A percentile compares a stretch with the other conserved stretches of the same genome.
Evolutionary conservation across 768 basidiomycete species (phyloP).

Genomic region (Roridomyces roridus): DNA sequence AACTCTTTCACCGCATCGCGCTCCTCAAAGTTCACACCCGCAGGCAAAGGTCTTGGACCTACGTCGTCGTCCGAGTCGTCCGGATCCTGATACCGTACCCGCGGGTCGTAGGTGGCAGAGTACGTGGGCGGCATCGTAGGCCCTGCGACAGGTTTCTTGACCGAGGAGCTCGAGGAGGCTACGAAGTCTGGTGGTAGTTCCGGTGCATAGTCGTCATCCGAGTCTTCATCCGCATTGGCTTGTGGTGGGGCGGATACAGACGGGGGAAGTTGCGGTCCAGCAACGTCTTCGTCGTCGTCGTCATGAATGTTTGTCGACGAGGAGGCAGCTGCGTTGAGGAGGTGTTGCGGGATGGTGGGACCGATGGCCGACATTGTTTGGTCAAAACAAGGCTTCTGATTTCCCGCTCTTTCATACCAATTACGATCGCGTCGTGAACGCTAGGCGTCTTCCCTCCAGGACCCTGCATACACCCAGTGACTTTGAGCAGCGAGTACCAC

Average conservation of each 20-base stretch:
- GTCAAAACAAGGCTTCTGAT: neutral
- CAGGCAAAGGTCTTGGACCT: slow-evolving; percentile 81
- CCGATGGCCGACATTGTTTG: slow-evolving; percentile 57
- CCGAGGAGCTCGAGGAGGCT: slow-evolving; percentile 43
- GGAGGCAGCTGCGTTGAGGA: slow-evolving; percentile 27
- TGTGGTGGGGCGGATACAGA: slow-evolving; percentile 10
- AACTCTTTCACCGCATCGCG: slow-evolving; percentile 82
- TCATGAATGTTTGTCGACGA: slow-evolving; percentile 19
- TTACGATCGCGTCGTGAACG: no score
- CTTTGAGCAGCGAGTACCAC: no score
- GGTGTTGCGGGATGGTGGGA: slow-evolving; percentile 57
- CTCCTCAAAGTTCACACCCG: slow-evolving; percentile 46
- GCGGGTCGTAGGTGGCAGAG: slow-evolving; percentile 40
- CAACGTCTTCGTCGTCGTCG: slow-evolving; percentile 24
- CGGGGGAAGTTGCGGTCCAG: slow-evolving; percentile 9
- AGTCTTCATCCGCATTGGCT: slow-evolving; percentile 51
- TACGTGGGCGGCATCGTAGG: slow-evolving; percentile 56
- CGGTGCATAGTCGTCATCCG: slow-evolving; percentile 76
- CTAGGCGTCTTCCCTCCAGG: no score
- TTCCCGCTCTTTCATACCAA: no score
- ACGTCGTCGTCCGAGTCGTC: slow-evolving; percentile 80
- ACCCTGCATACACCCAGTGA: no score
- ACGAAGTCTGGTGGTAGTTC: slow-evolving; percentile 76
- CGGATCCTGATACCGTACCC: slow-evolving; percentile 43
- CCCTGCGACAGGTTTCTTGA: slow-evolving; percentile 50